Evolutionary conservation across 306 rosid genomes (phyloP), one percentile per base, ranked within the genome.

Genomic region (Ormosia emarginata): DNA sequence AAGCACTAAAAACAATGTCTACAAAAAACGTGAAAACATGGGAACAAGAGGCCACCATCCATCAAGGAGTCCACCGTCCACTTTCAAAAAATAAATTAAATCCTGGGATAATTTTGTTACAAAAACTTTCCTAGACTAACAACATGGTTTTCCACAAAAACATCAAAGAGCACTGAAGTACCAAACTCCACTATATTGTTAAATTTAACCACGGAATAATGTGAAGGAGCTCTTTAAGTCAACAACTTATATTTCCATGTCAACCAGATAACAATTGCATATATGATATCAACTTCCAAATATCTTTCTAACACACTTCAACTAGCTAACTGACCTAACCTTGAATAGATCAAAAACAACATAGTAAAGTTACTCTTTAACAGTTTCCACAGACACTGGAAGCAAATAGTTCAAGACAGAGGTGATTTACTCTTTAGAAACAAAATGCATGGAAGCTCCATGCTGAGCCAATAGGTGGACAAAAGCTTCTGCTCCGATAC

Each of bases 361-460:
- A 49, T 18, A 11, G 39, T 67, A 79, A 79, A 65, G 41, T 81
- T 24, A 65, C 55, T 82, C 68, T 34, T 65, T 30, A 39, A 63
- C 33, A 56, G 49, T 34, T 75, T 71, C 43, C 53, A 71, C 18
- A 46, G 24, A 67, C 3, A 47, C 17, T 61, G 12, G 69, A 82
- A 75, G 81, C 77, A 82, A 52, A 68, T 24, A 80, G 52, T 59
- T 71, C 24, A 82, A 79, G 81, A 61, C 17, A 43, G 47, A 73
- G 67, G 90, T 70, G 72, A 90, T 3, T 84, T 89, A 91, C 99
- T 90, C 90, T 84, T 91, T 88, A 15, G 98, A 89, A 86, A 87
- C 90, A 91, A 86, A 85, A 80, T 81, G 82, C 14, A 74, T 29
- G 69, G 94, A 90, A 77, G 93, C 93, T 86, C 97, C 99, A 24